Base-by-base conservation (phyloP, 2,329 filamentous ascomycete species). In the Blumeria graminis region DNA sequence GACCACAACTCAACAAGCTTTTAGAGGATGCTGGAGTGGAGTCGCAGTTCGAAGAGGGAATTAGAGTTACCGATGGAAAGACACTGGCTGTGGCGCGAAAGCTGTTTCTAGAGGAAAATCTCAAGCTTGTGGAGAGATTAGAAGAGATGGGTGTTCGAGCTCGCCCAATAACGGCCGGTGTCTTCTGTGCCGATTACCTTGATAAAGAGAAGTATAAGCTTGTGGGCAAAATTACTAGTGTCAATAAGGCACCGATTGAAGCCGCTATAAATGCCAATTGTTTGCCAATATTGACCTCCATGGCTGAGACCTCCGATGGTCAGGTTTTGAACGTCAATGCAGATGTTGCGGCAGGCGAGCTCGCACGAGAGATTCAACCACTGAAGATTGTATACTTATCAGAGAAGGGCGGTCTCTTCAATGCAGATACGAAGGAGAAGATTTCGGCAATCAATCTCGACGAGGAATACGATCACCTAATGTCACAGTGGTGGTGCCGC, bases 361-460 rank as follows among this genome's bases (percentile, higher is more conserved):
- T 98, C 59, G 90, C 92, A 28, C 82, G 86, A 58, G 80, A 85
- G 57, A 74, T 98, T 56, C 82, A 96, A 70, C 92, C 92, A 32
- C 73, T 96, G 65, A 98, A 98, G 79, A 90, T 96, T 59, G 89
- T 98, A 58, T 98, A 95, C 68, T 76, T 96, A n/a, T 93, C 88
- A 5, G 92, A 98, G 72, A 96, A 96, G 76, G 92, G 92, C 54
- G 92, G 90, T 7, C 72, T 98, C 36, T 94, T 94, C 71, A 87
- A 96, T 67, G 89, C 88, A 58, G 86, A 94, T 61, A 86, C 82
- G n/a, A 84, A 84, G 58, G 83, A 90, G 73, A 94, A 94, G 73
- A 96, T 96, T 66, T 94, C 90, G 6, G 86, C 84, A 58, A 96
- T 96, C 71, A 96, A 96, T 71, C 75, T 98, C 57, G 92, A 98